Conservation (phyloP, 495 filamentous ascomycete genomes). For the Apiosordaria backusii region DNA sequence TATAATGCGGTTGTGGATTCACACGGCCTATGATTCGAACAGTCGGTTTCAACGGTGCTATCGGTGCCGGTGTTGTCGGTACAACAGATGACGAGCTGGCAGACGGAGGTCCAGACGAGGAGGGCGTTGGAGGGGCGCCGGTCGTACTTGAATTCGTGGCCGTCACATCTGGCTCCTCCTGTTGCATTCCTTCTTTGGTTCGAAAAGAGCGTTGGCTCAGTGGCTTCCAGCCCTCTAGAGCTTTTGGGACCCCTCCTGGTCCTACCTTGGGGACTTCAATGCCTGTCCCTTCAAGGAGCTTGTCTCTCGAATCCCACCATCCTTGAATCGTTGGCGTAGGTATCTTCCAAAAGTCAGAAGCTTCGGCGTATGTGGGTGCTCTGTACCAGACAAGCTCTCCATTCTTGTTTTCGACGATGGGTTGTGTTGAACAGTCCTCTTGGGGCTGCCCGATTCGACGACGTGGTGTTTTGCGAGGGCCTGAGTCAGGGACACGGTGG, state of each 20-base stretch:
- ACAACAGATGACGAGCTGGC: not conserved
- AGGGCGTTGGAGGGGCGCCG: slow-evolving; percentile 4
- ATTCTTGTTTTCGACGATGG: slow-evolving; percentile 3
- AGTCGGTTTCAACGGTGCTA: not conserved
- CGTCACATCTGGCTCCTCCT: not conserved
- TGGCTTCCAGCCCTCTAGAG: not conserved
- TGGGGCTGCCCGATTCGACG: slow-evolving; percentile 26
- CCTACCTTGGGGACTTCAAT: slow-evolving; percentile 19
- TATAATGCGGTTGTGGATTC: not conserved
- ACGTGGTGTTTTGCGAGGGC: slow-evolving; percentile 15
- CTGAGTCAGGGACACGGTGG: slow-evolving; percentile 23
- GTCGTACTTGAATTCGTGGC: not conserved
- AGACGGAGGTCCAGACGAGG: not conserved
- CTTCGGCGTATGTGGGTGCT: slow-evolving; percentile 29
- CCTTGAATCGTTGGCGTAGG: slow-evolving; percentile 26
- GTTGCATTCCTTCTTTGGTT: not conserved
- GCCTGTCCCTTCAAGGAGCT: slow-evolving; percentile 27
- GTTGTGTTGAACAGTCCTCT: slow-evolving; percentile 9
- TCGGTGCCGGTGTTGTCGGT: not conserved
- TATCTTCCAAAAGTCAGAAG: slow-evolving; percentile 27
- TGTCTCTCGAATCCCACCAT: slow-evolving; percentile 32
- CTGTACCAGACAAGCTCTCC: slow-evolving; percentile 24
- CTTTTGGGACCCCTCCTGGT: not conserved
- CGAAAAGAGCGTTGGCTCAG: not conserved
- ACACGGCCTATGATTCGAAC: not conserved